Percentiles rank a stretch among this genome's conserved stretches.
phyloP scores from a whole-genome alignment of 2,329 filamentous ascomycete genomes.

The Dendrostoma leiphaemia region DNA sequence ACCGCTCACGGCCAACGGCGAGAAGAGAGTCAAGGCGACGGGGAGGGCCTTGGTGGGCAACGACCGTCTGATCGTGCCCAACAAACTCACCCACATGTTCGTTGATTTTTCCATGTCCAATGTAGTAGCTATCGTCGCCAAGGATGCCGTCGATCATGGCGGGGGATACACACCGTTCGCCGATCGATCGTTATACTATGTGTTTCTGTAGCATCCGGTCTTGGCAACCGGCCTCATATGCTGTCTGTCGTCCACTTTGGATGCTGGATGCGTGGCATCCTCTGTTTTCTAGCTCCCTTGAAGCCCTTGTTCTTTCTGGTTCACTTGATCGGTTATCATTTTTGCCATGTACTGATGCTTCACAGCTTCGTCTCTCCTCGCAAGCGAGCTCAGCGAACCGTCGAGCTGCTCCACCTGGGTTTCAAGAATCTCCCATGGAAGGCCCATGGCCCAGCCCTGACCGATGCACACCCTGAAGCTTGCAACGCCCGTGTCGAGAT shows the following conservation, averaged over 20 bases:
- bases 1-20: slow-evolving; percentile 76
- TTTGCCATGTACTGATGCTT: slow-evolving; percentile 5
- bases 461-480: slow-evolving; percentile 33
- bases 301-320: no score
- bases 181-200: no score
- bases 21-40: slow-evolving; percentile 72
- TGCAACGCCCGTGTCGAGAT: slow-evolving; percentile 64
- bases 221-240: no score
- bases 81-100: slow-evolving; percentile 79
- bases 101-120: background rate
- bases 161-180: no score
- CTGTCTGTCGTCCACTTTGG: no score
- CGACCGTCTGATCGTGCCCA: slow-evolving; percentile 81
- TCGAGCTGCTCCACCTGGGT: slow-evolving; percentile 79
- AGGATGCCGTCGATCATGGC: background rate
- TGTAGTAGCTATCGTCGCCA: background rate
- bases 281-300: no score
- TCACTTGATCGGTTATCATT: no score
- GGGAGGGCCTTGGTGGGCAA: slow-evolving; percentile 80
- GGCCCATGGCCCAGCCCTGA: slow-evolving; percentile 38
- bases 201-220: no score
- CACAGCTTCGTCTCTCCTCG: slow-evolving; percentile 80
- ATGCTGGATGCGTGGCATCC: no score
- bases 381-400: slow-evolving; percentile 80
- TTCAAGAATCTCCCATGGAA: slow-evolving; percentile 73